phyloP scores from a whole-genome alignment of 73 alveolate species.

The Paramecium sexaurelia region DNA sequence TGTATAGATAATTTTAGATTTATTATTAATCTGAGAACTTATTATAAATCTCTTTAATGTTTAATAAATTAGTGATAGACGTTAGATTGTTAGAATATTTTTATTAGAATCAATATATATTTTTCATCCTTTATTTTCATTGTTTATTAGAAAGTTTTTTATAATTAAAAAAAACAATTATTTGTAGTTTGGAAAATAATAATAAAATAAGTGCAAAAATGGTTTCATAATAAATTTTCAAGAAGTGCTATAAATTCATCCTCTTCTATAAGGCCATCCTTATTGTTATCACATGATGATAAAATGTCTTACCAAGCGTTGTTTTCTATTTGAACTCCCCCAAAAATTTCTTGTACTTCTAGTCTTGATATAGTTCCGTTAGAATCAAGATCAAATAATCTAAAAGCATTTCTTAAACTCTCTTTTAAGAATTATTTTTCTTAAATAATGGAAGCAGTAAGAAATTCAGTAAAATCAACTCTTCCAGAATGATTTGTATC shows the following conservation, averaged over 20 bases:
- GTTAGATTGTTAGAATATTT: too few species aligned
- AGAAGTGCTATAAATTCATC: neutral
- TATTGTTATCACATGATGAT: neutral
- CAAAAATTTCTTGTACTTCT: conserved; percentile 16
- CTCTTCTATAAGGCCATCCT: conserved; percentile 40
- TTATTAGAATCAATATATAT: too few species aligned
- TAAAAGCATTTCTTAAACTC: neutral
- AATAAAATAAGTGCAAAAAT: too few species aligned
- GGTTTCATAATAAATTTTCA: neutral
- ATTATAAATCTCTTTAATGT: too few species aligned
- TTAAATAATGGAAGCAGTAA: conserved; percentile 36
- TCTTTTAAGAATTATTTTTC: neutral
- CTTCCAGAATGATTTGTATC: conserved; percentile 37
- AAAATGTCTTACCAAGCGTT: conserved; percentile 31
- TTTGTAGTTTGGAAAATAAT: too few species aligned
- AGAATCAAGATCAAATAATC: conserved; percentile 54
- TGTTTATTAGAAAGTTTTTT: too few species aligned
- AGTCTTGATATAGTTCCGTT: neutral
- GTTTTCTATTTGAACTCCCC: conserved; percentile 33
- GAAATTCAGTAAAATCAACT: conserved; percentile 48
- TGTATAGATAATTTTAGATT: too few species aligned
- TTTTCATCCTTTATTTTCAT: too few species aligned
- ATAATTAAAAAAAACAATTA: too few species aligned
- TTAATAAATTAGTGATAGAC: too few species aligned
- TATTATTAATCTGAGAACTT: too few species aligned